phyloP scores from a whole-genome alignment of 345 rosid species.

The Iberis pinnata region DNA sequence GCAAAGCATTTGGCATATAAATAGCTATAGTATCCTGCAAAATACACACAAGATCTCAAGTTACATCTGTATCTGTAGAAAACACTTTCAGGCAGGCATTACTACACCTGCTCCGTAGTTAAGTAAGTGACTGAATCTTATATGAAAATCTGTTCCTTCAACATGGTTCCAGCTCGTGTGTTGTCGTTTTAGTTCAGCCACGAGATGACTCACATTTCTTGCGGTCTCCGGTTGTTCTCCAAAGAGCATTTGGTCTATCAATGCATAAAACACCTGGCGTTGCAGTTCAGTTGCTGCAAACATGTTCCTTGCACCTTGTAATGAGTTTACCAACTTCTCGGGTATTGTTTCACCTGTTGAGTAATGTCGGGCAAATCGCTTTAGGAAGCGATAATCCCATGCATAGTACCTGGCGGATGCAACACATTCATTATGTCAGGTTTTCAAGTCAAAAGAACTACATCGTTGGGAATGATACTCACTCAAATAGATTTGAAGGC shows the following conservation, averaged over 20 bases:
- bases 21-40: conserved; percentile 76
- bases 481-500: conserved; percentile 95
- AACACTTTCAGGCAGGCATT: no score
- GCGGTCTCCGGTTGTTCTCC: conserved; percentile 52
- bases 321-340: conserved; percentile 67
- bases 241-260: conserved; percentile 78
- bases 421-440: conserved; percentile 20
- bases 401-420: conserved; percentile 62
- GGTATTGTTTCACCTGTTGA: conserved; percentile 82
- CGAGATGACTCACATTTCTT: conserved; percentile 48
- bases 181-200: conserved; percentile 62
- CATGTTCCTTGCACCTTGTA: conserved; percentile 84
- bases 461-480: conserved; percentile 39
- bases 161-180: conserved; percentile 82
- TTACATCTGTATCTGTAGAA: no score
- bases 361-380: conserved; percentile 75
- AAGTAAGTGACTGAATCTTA: conserved; percentile 72
- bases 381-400: conserved; percentile 74
- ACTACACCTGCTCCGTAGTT: conserved; percentile 79
- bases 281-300: conserved; percentile 94
- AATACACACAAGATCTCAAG: not conserved
- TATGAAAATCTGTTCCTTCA: conserved; percentile 82
- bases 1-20: conserved; percentile 82
- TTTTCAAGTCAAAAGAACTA: no score
- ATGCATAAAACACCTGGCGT: conserved; percentile 74